phyloP scores from a whole-genome alignment of 2,329 filamentous ascomycete species.

The Incumbomyces lentus region DNA sequence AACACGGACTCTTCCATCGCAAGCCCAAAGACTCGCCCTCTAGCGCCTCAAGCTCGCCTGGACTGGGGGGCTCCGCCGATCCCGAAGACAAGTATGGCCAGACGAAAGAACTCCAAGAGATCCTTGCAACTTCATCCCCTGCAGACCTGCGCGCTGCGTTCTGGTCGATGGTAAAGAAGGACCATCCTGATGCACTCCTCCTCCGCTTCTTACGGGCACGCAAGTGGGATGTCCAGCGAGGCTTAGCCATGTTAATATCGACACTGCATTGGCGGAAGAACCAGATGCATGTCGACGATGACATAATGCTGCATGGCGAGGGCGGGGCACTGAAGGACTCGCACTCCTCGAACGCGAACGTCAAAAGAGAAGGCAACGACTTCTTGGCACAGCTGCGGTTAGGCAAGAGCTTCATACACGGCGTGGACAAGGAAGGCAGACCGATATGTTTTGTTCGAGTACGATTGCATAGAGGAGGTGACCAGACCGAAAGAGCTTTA shows the following conservation, averaged over 20 bases:
- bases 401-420: conserved; percentile 90
- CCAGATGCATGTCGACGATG: conserved; percentile 80
- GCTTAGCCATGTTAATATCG: conserved; percentile 84
- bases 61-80: conserved; percentile 29
- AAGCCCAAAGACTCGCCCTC: conserved; percentile 26
- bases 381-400: conserved; percentile 75
- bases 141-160: conserved; percentile 71
- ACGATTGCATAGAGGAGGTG: conserved; percentile 67
- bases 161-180: conserved; percentile 91
- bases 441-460: conserved; percentile 82
- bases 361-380: conserved; percentile 61
- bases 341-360: conserved; percentile 47
- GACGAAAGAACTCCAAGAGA: conserved; percentile 74
- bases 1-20: conserved; percentile 57
- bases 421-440: conserved; percentile 69
- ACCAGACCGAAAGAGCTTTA: conserved; percentile 70
- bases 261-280: conserved; percentile 83
- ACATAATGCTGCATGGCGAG: conserved; percentile 73
- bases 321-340: conserved; percentile 51
- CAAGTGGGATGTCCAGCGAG: conserved; percentile 92
- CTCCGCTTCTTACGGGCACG: conserved; percentile 64
- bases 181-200: conserved; percentile 78
- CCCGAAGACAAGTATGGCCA: conserved; percentile 88
- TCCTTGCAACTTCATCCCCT: conserved; percentile 63
- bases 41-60: conserved; percentile 30